Evolutionary conservation across 768 basidiomycete species (phyloP).

Genomic region (Chiua virens): DNA sequence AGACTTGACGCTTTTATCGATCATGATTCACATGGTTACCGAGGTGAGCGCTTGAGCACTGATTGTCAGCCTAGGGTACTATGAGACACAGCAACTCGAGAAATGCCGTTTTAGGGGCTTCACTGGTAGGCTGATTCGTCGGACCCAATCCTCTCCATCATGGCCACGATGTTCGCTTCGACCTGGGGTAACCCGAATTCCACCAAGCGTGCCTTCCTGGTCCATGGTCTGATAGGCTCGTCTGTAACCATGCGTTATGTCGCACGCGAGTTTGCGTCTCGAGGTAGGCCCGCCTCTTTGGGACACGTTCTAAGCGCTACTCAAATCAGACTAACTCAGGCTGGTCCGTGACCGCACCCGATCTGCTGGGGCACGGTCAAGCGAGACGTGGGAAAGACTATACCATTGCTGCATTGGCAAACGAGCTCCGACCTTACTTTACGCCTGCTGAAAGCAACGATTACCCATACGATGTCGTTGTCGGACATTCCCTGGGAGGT

Average conservation of each 20-base stretch:
- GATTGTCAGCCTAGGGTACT: too few species aligned
- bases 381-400: constrained; percentile 8
- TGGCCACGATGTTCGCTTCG: constrained; percentile 3
- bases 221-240: constrained; percentile 19
- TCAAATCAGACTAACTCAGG: constrained; percentile 9
- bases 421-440: constrained; percentile 15
- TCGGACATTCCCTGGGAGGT: constrained; percentile 24
- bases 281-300: constrained; percentile 7
- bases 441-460: not conserved
- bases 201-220: constrained; percentile 14
- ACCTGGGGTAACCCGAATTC: constrained; percentile 22
- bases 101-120: too few species aligned
- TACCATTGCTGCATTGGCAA: constrained; percentile 10
- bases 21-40: too few species aligned
- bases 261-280: constrained; percentile 11
- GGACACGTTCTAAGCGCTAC: too few species aligned
- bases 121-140: too few species aligned
- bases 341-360: constrained; percentile 25
- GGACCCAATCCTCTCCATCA: not conserved
- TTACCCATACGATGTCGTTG: constrained; percentile 10
- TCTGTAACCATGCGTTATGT: constrained; percentile 18
- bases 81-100: too few species aligned
- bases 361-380: constrained; percentile 21
- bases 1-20: too few species aligned
- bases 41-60: too few species aligned